Conservation (phyloP, 345 rosid genomes). For the Eutrema heterophyllum region DNA sequence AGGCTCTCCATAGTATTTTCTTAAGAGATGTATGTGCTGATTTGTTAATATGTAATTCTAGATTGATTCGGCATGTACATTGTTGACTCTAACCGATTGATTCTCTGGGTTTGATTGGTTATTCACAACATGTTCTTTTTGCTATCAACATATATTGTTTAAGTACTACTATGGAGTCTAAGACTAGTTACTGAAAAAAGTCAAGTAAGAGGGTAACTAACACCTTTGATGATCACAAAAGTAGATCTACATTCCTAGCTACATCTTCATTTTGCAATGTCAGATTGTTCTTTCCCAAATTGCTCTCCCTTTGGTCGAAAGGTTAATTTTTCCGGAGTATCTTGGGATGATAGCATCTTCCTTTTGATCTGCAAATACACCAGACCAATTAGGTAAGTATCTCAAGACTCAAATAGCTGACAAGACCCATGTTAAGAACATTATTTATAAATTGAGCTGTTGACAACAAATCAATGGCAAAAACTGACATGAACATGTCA, state of each 20-base stretch:
- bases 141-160: background rate
- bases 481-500: background rate
- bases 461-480: no score
- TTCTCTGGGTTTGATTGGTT: background rate
- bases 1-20: background rate
- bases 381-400: background rate
- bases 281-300: constrained; percentile 25
- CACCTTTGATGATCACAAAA: background rate
- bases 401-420: background rate
- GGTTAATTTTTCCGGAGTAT: constrained; percentile 29
- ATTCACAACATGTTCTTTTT: background rate
- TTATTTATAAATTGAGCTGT: no score
- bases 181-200: background rate
- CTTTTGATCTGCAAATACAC: constrained; percentile 48
- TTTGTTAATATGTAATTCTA: constrained; percentile 16
- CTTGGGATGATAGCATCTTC: constrained; percentile 41
- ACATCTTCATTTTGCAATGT: constrained; percentile 2
- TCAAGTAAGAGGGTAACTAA: background rate
- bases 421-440: background rate
- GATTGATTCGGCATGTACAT: background rate
- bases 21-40: background rate
- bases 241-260: background rate
- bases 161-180: background rate
- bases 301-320: constrained; percentile 18
- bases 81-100: background rate